phyloP scores from a whole-genome alignment of 2,329 filamentous ascomycete species.

The Colletotrichum costaricense region DNA sequence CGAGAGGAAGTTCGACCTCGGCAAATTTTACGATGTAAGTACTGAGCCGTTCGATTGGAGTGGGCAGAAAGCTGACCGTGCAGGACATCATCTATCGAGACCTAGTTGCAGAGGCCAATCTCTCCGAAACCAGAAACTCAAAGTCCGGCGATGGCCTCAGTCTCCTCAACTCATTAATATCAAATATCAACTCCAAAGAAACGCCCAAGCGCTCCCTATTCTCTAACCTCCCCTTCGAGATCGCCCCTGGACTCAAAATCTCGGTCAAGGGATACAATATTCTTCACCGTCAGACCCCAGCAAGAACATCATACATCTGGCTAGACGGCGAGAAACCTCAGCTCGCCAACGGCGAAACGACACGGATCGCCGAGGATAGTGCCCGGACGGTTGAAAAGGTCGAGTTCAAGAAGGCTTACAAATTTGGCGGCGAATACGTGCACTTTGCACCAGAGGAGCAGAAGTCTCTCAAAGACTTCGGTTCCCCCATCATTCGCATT shows the following conservation, averaged over 20 bases:
- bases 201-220: constrained; percentile 88
- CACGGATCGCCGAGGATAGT: constrained; percentile 81
- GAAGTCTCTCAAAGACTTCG: constrained; percentile 81
- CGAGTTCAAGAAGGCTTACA: constrained; percentile 93
- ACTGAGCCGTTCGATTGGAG: background rate
- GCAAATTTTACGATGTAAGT: constrained; percentile 90
- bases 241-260: constrained; percentile 86
- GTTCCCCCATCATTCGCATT: constrained; percentile 84
- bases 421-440: constrained; percentile 92
- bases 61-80: background rate
- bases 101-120: constrained; percentile 74
- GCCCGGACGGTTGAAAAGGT: constrained; percentile 80
- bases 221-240: constrained; percentile 85
- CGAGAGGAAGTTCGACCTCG: constrained; percentile 79
- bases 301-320: constrained; percentile 88
- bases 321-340: constrained; percentile 86
- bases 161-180: constrained; percentile 82
- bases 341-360: constrained; percentile 80
- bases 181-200: constrained; percentile 91
- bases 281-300: constrained; percentile 84
- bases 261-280: constrained; percentile 94
- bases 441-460: constrained; percentile 89
- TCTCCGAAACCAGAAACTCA: constrained; percentile 66
- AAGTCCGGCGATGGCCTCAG: constrained; percentile 81
- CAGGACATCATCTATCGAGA: constrained; percentile 92